Evolutionary conservation across 352 stramenopile genomes (phyloP).

Genomic region (Albugo candida): DNA sequence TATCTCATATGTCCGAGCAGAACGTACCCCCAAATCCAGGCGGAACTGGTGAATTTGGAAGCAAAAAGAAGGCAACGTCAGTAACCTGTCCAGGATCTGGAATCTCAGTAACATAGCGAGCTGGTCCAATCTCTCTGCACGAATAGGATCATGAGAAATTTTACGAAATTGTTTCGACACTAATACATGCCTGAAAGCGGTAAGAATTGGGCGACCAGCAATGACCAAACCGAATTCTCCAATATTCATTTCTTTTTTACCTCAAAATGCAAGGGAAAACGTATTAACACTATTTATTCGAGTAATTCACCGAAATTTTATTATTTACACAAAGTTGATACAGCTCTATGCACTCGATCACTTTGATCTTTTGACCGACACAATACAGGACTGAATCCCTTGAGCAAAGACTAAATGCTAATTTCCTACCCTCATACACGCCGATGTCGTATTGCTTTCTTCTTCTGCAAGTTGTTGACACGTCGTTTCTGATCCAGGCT

Average conservation of each 20-base stretch:
- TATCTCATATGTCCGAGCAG: not conserved
- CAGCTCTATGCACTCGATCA: too few species aligned
- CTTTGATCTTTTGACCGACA: too few species aligned
- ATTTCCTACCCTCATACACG: too few species aligned
- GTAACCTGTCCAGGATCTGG: slow-evolving; percentile 29
- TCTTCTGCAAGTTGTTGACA: too few species aligned
- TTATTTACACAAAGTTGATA: too few species aligned
- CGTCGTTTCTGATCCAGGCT: too few species aligned
- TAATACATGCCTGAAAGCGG: slow-evolving; percentile 20
- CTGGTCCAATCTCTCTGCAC: slow-evolving; percentile 30
- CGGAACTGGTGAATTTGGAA: slow-evolving; percentile 36
- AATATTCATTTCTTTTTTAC: slow-evolving; percentile 4
- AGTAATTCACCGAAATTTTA: too few species aligned
- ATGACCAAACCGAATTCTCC: slow-evolving; percentile 50
- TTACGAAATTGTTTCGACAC: not conserved
- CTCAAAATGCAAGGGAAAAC: too few species aligned
- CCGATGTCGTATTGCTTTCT: too few species aligned
- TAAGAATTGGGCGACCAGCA: slow-evolving; percentile 35
- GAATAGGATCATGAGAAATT: not conserved
- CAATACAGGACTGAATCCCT: too few species aligned
- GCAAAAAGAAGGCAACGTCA: slow-evolving; percentile 56
- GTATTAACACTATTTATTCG: too few species aligned
- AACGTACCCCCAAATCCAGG: slow-evolving; percentile 19
- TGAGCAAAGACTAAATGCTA: too few species aligned
- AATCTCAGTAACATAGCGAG: slow-evolving; percentile 45